phyloP scores from a whole-genome alignment of 805 yeast species.

The Lachancea sp. region DNA sequence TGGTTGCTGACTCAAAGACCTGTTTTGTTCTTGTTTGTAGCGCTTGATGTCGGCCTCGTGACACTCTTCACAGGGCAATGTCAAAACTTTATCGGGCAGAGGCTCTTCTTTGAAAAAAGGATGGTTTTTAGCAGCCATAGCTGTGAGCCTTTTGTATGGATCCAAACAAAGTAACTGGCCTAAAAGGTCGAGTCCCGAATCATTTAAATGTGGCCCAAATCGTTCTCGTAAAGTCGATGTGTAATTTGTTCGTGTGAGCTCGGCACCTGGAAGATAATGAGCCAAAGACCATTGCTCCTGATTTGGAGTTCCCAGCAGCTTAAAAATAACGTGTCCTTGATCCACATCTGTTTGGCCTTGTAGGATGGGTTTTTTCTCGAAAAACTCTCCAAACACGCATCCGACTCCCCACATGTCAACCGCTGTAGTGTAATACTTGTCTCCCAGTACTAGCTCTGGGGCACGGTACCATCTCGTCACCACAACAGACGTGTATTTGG shows the following conservation, averaged over 20 bases:
- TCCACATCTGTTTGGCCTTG: constrained; percentile 83
- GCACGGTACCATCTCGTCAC: constrained; percentile 98
- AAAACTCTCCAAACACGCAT: constrained; percentile 90
- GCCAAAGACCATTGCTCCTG: constrained; percentile 56
- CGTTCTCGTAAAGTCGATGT: constrained; percentile 42
- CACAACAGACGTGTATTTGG: constrained; percentile 58
- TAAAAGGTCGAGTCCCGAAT: constrained; percentile 49
- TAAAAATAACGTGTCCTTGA: constrained; percentile 78
- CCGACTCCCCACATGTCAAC: constrained; percentile 98
- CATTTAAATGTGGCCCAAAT: constrained; percentile 38
- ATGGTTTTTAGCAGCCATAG: constrained; percentile 67
- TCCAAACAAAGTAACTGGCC: constrained; percentile 58
- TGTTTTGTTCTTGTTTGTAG: constrained; percentile 39
- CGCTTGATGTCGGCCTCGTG: constrained; percentile 79
- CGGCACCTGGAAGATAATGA: constrained; percentile 45
- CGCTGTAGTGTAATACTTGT: constrained; percentile 81
- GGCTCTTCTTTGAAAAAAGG: constrained; percentile 65
- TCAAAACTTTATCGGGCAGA: constrained; percentile 49
- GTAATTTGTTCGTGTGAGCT: constrained; percentile 33
- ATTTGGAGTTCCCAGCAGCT: constrained; percentile 74
- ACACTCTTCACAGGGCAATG: constrained; percentile 71
- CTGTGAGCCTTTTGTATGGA: constrained; percentile 70
- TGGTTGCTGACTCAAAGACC: constrained; percentile 29
- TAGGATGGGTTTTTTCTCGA: constrained; percentile 71
- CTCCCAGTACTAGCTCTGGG: constrained; percentile 86